These are phyloP conservation scores for Neopestalotiopsis sp. DNA, from an alignment of 2,329 filamentous ascomycete genomes.

Conservation along the genomic window DNA sequence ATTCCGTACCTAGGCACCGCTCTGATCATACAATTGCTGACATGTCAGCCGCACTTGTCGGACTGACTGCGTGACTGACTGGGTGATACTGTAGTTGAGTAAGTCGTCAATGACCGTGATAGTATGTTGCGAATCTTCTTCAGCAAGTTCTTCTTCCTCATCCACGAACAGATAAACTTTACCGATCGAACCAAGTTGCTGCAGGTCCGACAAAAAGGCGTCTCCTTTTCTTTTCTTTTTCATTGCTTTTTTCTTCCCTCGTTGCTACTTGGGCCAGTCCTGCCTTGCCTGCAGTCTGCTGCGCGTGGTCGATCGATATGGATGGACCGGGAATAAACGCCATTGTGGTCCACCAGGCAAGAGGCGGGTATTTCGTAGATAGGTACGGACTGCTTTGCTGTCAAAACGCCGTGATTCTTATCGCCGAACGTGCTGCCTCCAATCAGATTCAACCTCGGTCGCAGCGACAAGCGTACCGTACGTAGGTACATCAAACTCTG, in stretches of 20 bases:
- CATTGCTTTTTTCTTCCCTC: background rate
- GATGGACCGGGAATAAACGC: background rate
- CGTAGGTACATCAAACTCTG: background rate
- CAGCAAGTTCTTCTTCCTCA: background rate
- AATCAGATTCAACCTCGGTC: background rate
- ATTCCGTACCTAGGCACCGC: background rate
- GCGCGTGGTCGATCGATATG: background rate
- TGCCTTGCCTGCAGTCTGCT: background rate
- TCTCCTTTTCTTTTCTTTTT: background rate
- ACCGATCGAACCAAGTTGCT: background rate
- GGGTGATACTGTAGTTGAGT: too few relatives aligned
- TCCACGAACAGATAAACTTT: too few relatives aligned
- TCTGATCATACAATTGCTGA: too few relatives aligned
- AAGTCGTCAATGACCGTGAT: too few relatives aligned
- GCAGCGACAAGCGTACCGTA: background rate
- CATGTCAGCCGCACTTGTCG: too few relatives aligned
- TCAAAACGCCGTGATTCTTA: background rate
- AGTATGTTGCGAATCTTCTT: background rate
- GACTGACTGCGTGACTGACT: too few relatives aligned
- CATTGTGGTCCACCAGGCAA: background rate
- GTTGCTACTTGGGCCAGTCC: background rate
- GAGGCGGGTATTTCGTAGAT: too few relatives aligned
- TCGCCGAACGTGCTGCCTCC: background rate
- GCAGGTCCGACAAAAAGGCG: background rate
- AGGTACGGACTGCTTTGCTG: background rate